Base-by-base conservation (phyloP, 805 yeast genomes). In the Ogataea degrootiae region DNA sequence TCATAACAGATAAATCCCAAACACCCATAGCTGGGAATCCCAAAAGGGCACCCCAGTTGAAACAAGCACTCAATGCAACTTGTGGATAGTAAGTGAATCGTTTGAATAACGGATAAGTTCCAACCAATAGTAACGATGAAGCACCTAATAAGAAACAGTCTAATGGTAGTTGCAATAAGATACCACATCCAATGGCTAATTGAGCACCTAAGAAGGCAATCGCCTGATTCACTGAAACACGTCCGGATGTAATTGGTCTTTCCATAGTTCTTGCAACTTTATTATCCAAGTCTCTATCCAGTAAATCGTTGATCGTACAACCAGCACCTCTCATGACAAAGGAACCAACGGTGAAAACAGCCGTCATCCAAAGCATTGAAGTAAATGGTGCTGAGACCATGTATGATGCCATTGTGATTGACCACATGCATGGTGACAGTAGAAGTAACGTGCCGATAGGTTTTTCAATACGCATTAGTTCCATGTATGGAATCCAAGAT, bases 11-110 rank as follows among this genome's bases (percentile, higher is more conserved):
- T 72, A 80, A 74, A 58, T 85, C 78, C 77, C 92, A 77, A 4
- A 92, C 80, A 0, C 95, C 96, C 80, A 94, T 87, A 1, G 98
- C 98, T 8, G 99, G 97, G 68, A 87, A 92, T 0, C 98, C 99
- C 31, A 94, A 68, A 37, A 94, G 62, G 15, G 96, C 88, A 35
- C 96, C 98, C 98, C 99, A 94, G 51, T 87, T 85, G 67, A 88
- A 94, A 59, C 96, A 87, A 11, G 85, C 73, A 36, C 95, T 79
- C 12, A 95, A 74, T 55, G 80, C 82, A 15, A 80, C 80, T 66
- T 94, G 99, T 15, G 99, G 99, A 64, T 92, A 94, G 65, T 92
- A 89, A 0, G 99, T 94, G 64, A 92, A 85, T 60, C 99, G 74
- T 63, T 94, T 94, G 72, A 94, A 94, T 41, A 92, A 71, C 1